phyloP scores from a whole-genome alignment of 2,329 filamentous ascomycete genomes.

The Rasamsonia emersonii region DNA sequence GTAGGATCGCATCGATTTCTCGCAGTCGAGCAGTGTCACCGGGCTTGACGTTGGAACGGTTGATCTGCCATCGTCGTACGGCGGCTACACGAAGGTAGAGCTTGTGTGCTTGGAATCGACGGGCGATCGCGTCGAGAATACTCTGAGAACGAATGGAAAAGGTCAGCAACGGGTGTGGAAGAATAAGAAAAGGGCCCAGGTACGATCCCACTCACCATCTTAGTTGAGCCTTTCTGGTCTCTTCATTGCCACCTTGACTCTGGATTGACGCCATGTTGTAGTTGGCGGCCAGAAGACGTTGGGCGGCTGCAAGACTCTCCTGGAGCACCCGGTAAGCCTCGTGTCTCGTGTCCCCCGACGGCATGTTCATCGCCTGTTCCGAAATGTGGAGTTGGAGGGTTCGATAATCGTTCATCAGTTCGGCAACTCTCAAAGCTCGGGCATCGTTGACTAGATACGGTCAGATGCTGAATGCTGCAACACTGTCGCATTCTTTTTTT shows the following conservation, averaged over 20 bases:
- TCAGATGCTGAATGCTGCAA: too few relatives aligned
- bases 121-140: conserved; percentile 53
- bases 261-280: conserved; percentile 39
- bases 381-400: conserved; percentile 52
- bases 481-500: not conserved
- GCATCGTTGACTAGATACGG: conserved; percentile 51
- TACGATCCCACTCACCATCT: conserved; percentile 23
- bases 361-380: conserved; percentile 43
- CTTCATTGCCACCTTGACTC: conserved; percentile 37
- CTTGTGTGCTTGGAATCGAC: conserved; percentile 54
- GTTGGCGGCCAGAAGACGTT: conserved; percentile 45
- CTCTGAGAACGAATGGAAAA: conserved; percentile 30
- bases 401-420: conserved; percentile 57
- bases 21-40: conserved; percentile 42
- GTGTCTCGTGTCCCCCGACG: conserved; percentile 48
- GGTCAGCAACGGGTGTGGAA: not conserved
- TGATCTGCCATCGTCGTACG: conserved; percentile 50
- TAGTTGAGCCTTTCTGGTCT: conserved; percentile 49
- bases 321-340: conserved; percentile 52
- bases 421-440: conserved; percentile 53
- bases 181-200: too few relatives aligned
- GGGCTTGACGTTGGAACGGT: conserved; percentile 41
- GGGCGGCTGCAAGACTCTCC: conserved; percentile 48
- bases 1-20: conserved; percentile 39
- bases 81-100: conserved; percentile 52